phyloP scores from a whole-genome alignment of 2,329 filamentous ascomycete genomes.

The Aspergillus sp. region DNA sequence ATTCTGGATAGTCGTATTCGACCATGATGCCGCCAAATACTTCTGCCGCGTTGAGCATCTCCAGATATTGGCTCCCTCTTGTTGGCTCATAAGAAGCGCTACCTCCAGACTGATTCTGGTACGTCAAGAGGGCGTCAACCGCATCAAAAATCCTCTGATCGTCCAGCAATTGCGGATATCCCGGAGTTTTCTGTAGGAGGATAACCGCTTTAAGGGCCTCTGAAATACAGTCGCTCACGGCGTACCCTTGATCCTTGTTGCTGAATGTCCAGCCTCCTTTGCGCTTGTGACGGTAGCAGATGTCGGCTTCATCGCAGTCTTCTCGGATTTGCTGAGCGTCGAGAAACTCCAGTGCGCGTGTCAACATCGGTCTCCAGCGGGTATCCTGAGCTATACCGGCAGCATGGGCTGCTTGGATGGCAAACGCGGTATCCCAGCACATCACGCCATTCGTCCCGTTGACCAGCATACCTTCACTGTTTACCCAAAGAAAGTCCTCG shows the following conservation, averaged over 20 bases:
- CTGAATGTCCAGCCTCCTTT: constrained; percentile 98
- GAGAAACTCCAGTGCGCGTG: constrained; percentile 80
- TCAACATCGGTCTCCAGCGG: constrained; percentile 81
- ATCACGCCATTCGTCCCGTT: constrained; percentile 98
- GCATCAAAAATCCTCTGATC: constrained; percentile 82
- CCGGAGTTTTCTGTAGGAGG: constrained; percentile 76
- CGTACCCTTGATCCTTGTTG: constrained; percentile 89
- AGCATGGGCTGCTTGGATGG: constrained; percentile 80
- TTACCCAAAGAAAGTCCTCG: constrained; percentile 88
- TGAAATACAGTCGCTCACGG: constrained; percentile 90
- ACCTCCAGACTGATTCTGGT: constrained; percentile 87
- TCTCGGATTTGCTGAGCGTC: constrained; percentile 90
- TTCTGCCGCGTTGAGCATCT: constrained; percentile 91
- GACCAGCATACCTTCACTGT: constrained; percentile 86
- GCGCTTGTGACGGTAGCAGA: constrained; percentile 84
- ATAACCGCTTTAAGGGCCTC: constrained; percentile 88
- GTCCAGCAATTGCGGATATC: constrained; percentile 75
- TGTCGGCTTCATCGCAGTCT: constrained; percentile 74
- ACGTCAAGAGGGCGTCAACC: constrained; percentile 85
- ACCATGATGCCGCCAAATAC: constrained; percentile 98
- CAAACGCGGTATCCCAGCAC: constrained; percentile 92
- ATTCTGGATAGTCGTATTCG: constrained; percentile 97
- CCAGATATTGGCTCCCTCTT: constrained; percentile 75
- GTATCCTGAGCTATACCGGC: constrained; percentile 77
- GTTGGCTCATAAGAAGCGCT: constrained; percentile 88